Evolutionary conservation across 306 rosid genomes (phyloP).

Genomic region (Senna siamea): DNA sequence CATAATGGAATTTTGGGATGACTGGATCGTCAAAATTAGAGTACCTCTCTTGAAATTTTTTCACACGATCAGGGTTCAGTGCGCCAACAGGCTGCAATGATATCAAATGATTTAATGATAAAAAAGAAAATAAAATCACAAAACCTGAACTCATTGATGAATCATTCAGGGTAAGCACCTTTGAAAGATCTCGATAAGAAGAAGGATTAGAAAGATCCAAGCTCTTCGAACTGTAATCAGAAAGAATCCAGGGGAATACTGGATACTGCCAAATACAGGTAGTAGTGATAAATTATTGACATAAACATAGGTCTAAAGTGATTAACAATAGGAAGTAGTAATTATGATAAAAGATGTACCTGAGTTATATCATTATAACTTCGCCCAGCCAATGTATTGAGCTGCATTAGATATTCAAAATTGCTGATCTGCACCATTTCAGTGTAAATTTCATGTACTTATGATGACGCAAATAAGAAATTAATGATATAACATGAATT

Average conservation of each 20-base stretch:
- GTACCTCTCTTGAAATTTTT: constrained; percentile 91
- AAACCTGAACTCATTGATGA: constrained; percentile 34
- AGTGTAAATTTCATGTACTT: constrained; percentile 31
- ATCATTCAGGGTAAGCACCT: constrained; percentile 59
- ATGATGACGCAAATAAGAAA: constrained; percentile 28
- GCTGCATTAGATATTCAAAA: constrained; percentile 98
- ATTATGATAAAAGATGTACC: constrained; percentile 56
- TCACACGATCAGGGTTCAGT: constrained; percentile 74
- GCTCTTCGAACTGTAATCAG: constrained; percentile 84
- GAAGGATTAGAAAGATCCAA: constrained; percentile 89
- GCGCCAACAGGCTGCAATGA: constrained; percentile 89
- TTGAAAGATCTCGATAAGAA: constrained; percentile 90
- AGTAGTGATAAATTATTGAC: constrained; percentile 26
- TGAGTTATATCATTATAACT: constrained; percentile 97
- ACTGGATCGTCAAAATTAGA: constrained; percentile 90
- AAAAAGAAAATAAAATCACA: constrained; percentile 8
- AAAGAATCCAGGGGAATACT: constrained; percentile 97
- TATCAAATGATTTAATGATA: constrained; percentile 29
- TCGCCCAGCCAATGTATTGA: constrained; percentile 97
- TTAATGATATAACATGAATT: constrained; percentile 17
- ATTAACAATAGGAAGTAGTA: constrained; percentile 31
- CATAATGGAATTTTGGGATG: constrained; percentile 96
- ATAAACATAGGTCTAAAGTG: constrained; percentile 36
- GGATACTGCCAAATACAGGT: constrained; percentile 76
- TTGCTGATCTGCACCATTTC: constrained; percentile 89